Base-by-base conservation (phyloP, 768 basidiomycete genomes). In the Leccinum sublutescens region DNA sequence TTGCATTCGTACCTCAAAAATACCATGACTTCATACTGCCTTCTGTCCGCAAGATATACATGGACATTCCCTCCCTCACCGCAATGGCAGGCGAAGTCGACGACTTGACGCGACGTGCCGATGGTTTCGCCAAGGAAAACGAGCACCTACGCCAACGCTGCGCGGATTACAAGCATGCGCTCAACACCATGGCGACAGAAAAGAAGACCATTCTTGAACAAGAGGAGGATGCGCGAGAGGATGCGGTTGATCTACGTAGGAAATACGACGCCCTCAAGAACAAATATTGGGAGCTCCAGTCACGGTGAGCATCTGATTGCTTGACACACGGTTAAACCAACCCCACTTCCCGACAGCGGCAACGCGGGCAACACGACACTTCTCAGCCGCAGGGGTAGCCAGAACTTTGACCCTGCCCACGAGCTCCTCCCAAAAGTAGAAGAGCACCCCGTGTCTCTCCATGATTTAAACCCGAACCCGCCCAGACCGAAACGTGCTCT, bases 1-100 rank as follows among this genome's bases (percentile, higher is more conserved):
- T 81, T 6, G 64, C 73, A 29, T 72, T 79, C 25, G 76, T 87
- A 2, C 86, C 87, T 15, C 66, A 76, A n/a, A 80, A 86, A 61
- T 78, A 87, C 36, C 82, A 82, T n/a, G 78, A 78, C 4, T 81
- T 85, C 65, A 67, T 87, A 52, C 75, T 79, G 1, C 84, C 87
- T 14, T 77, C 82, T 55, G 78, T 89, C 34, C 84, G 87, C 48
- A 81, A 72, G 57, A 73, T 88, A 15, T 81, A 78, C 60, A 71
- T 86, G 56, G 84, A 84, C 58, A 62, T 75, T 21, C 55, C 72
- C n/a, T 74, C 72, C 15, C 21, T 65, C 15, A 36, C 38, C 7
- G 34, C 50, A 5, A 47, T 66, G 61, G 59, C 75, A 43, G 72
- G 69, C 21, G 73, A 79, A 54, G 68, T 81, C 11, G 68, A 71